Base-by-base conservation (phyloP, 2,329 filamentous ascomycete genomes). In the Capronia epimyces region DNA sequence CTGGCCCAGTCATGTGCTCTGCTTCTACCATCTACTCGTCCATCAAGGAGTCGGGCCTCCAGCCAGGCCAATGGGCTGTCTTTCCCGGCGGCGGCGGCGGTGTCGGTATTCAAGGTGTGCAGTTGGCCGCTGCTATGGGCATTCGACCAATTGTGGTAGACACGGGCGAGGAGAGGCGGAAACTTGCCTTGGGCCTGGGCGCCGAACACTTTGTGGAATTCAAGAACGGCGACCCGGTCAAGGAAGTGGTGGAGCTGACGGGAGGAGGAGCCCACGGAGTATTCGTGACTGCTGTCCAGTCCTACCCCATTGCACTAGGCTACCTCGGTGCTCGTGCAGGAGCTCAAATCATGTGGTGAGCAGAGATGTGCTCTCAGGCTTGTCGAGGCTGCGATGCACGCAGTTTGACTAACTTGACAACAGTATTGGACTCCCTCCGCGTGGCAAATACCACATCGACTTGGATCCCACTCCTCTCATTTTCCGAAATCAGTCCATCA, bases 1-100 rank as follows among this genome's bases (percentile, higher is more conserved):
- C 79, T 2, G 80, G 74, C 0, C 80, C 79, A 0, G 74, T 82
- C 51, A 81, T 82, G 77, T 83, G 80, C 65, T 73, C 69, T 37
- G 77, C 76, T 0, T 75, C 72, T 5, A 82, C 80, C 1, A 77
- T 81, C 53, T 79, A 82, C 62, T 72, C 76, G 2, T 76, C 78
- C 1, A 66, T 83, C 43, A 69, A 74, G 10, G 74, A 78, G 34
- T 75, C 74, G 0, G 69, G 67, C 1, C 65, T 80, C 3, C 67
- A 67, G 50, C 66, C 77, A 0, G 75, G 77, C 8, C 67, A 80
- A 43, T 81, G 75, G 75, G 75, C 76, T 1, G 72, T 75, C 13
- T 78, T 80, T 55, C 75, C 75, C 3, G 76, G 76, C 13, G 76
- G 75, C 0, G 78, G 78, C 7, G 76, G 75, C 31, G 78, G 75